Evolutionary conservation across 352 stramenopile species (phyloP).

Genomic region (Globisporangium acanthophoron): DNA sequence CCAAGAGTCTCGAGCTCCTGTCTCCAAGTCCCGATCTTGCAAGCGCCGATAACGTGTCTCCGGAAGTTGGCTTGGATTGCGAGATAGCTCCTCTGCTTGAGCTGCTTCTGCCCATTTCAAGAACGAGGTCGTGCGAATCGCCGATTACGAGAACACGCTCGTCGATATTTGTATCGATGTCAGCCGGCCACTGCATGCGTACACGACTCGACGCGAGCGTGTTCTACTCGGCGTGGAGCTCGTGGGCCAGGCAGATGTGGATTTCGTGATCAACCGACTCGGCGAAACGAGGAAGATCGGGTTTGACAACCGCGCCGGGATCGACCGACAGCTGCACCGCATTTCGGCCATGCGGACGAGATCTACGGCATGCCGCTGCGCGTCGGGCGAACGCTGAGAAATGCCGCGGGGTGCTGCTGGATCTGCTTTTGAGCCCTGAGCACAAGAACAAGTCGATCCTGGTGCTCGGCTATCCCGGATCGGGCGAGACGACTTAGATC

Average conservation of each 20-base stretch:
- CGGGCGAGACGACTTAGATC: slow-evolving; percentile 86
- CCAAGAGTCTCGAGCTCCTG: slow-evolving; percentile 4
- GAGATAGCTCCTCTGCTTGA: slow-evolving; percentile 29
- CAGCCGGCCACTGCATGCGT: slow-evolving; percentile 23
- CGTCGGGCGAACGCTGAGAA: slow-evolving; percentile 55
- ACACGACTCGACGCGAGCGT: slow-evolving; percentile 23
- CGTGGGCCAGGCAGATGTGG: slow-evolving; percentile 41
- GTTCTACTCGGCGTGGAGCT: slow-evolving; percentile 21
- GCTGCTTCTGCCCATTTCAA: slow-evolving; percentile 23
- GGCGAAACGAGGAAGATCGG: slow-evolving; percentile 49
- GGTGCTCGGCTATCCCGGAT: slow-evolving; percentile 53
- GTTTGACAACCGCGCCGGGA: slow-evolving; percentile 67
- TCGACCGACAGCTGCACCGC: slow-evolving; percentile 73
- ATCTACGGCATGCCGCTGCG: slow-evolving; percentile 73
- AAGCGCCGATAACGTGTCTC: neutral
- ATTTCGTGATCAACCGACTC: slow-evolving; percentile 38
- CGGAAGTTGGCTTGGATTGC: slow-evolving; percentile 12
- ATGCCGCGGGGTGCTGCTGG: slow-evolving; percentile 56
- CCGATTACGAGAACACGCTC: slow-evolving; percentile 18
- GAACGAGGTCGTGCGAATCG: slow-evolving; percentile 17
- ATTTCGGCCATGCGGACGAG: slow-evolving; percentile 64
- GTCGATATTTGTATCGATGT: slow-evolving; percentile 39
- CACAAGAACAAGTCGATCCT: slow-evolving; percentile 56
- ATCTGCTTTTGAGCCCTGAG: slow-evolving; percentile 47
- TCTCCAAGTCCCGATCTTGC: neutral